phyloP scores from a whole-genome alignment of 306 rosid genomes.

The Corylus heterophylla region DNA sequence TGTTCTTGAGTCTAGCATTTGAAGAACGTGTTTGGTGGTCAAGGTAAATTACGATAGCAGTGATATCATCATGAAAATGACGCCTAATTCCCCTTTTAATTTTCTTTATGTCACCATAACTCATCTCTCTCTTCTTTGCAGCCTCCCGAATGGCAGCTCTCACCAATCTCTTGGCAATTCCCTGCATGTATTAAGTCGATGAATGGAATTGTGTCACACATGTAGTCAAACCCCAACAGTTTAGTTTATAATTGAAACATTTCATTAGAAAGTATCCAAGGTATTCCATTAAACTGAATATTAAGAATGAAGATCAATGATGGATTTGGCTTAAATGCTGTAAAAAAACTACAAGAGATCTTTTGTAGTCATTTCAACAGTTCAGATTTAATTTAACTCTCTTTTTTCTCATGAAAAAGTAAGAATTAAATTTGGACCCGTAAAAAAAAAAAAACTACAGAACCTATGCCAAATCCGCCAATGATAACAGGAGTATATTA shows the following conservation, averaged over 20 bases:
- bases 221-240: neutral
- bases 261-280: neutral
- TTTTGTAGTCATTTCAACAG: too few species aligned
- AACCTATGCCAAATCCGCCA: too few species aligned
- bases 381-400: too few species aligned
- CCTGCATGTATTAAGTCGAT: conserved; percentile 52
- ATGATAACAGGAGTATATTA: neutral
- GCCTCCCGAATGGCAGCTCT: conserved; percentile 84
- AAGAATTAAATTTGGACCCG: too few species aligned
- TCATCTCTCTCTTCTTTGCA: conserved; percentile 90
- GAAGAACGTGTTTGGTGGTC: conserved; percentile 61
- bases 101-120: conserved; percentile 82
- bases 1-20: conserved; percentile 38
- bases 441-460: too few species aligned
- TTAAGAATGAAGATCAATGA: neutral
- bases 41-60: conserved; percentile 81
- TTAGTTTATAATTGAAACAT: neutral
- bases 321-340: too few species aligned
- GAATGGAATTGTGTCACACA: neutral
- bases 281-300: neutral
- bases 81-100: conserved; percentile 81
- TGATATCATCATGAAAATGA: conserved; percentile 88
- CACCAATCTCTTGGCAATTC: conserved; percentile 89
- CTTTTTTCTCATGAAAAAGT: too few species aligned
- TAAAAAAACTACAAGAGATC: too few species aligned